Evolutionary conservation across 208 protist genomes (phyloP).

Genomic region (Leishmania guyanensis): DNA sequence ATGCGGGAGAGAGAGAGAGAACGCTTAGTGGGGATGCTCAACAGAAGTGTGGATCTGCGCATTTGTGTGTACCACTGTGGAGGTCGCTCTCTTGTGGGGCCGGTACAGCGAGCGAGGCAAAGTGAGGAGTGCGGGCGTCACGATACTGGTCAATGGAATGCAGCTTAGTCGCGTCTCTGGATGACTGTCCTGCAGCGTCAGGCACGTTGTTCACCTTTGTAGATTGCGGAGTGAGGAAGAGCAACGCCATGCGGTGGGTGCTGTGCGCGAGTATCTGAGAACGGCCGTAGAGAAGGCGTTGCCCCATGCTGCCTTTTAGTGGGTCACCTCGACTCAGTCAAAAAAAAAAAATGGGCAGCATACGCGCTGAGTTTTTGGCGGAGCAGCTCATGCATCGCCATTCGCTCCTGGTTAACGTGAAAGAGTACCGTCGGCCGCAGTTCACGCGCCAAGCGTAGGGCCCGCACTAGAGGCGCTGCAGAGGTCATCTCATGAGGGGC

Average conservation of each 20-base stretch:
- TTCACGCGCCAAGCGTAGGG: neutral
- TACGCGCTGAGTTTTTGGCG: constrained; percentile 12
- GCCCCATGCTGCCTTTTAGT: neutral
- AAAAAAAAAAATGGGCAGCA: neutral
- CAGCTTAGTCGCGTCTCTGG: neutral
- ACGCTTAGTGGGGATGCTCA: too few relatives aligned
- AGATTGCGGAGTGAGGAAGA: neutral
- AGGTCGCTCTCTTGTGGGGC: neutral
- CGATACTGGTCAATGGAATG: too few relatives aligned
- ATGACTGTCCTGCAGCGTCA: neutral
- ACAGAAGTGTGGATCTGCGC: neutral
- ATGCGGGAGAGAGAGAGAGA: neutral
- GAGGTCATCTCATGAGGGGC: neutral
- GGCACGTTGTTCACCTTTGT: neutral
- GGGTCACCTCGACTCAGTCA: neutral
- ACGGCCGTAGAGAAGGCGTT: neutral
- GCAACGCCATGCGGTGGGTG: neutral
- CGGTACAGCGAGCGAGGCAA: neutral
- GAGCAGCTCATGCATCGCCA: neutral
- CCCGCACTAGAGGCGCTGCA: neutral
- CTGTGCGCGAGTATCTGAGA: neutral
- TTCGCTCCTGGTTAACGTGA: constrained; percentile 17
- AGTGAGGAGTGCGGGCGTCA: neutral
- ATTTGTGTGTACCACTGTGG: neutral
- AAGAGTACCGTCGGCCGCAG: constrained; percentile 9